Base-by-base conservation (phyloP, 257 asterid species). In the Solanum etuberosum region DNA sequence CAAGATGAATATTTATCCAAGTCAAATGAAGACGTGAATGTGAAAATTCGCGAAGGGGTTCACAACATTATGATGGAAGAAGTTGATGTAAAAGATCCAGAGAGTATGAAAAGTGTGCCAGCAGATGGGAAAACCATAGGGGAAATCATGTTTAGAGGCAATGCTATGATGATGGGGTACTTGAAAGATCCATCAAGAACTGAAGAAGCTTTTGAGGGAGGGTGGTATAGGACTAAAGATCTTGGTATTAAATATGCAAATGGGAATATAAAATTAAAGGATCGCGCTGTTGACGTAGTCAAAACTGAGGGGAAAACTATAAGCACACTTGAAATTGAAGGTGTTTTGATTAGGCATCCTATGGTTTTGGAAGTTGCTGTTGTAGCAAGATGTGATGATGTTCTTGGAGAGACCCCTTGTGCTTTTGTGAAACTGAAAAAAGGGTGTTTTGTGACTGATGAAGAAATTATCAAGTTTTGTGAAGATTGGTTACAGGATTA, bases 141-240 rank as follows among this genome's bases (percentile, higher is more conserved):
- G 2, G 98, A 96, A 82, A 90, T 96, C 16, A 93, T 95, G 96
- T 90, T 96, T 9, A 90, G 93, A 82, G 93, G 98, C 34, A 94
- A 94, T 34, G 92, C 96, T 0, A 78, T 94, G 77, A 96, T 94
- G 98, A 80, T 84, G 13, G 98, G 98, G 18, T 96, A 96, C 72
- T 25, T 93, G 2, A 94, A 93, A 67, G 91, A 94, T 81, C 14
- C 15, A 1, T 42, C 89, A 35, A 92, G 89, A 16, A 96, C 96
- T 2, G 37, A 88, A 65, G 93, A 92, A 6, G 97, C 93, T 23
- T 94, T 95, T 40, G 42, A 21, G 23, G 94, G 95, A 2, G 98
- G 96, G 43, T 95, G 98, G 98, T 95, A 92, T 29, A 91, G 95
- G 72, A 93, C 96, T 12, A 92, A 91, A 21, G 98, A 95, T 83